Conservation (phyloP, 225 moss, liverwort and hornwort genomes). For the Takakia lepidozioides region DNA sequence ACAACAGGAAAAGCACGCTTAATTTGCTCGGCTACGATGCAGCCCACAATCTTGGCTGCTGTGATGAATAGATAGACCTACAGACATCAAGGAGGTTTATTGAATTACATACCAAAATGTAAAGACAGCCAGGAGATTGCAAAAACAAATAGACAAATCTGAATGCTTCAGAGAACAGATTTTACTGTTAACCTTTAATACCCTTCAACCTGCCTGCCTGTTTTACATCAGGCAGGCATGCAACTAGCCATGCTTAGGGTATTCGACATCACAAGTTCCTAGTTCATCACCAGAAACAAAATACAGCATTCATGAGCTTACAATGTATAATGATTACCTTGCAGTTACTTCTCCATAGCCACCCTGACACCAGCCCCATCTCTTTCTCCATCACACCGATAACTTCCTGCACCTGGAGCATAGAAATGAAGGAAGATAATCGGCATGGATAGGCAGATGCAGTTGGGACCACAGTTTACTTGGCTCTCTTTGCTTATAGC, state of each 20-base stretch:
- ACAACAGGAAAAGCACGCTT: constrained; percentile 57
- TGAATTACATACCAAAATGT: background rate
- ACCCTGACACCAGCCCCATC: constrained; percentile 79
- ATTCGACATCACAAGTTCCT: no score
- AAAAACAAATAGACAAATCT: background rate
- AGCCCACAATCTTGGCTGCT: constrained; percentile 70
- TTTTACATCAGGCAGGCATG: no score
- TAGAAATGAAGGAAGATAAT: no score
- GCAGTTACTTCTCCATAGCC: constrained; percentile 68
- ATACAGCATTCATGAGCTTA: no score
- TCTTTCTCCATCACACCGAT: constrained; percentile 80
- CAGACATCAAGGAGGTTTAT: background rate
- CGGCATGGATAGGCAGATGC: no score
- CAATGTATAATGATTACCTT: no score
- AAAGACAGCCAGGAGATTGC: background rate
- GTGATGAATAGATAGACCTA: constrained; percentile 93
- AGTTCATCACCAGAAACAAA: no score
- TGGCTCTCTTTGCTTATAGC: no score
- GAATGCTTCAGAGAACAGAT: background rate
- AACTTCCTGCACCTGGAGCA: constrained; percentile 69
- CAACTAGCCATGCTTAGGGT: no score
- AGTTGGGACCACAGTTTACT: no score
- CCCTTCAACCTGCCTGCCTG: no score
- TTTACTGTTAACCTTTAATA: no score
- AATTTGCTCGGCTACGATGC: constrained; percentile 83